Evolutionary conservation across 345 rosid species (phyloP).

Genomic region (Corymbia maculata): DNA sequence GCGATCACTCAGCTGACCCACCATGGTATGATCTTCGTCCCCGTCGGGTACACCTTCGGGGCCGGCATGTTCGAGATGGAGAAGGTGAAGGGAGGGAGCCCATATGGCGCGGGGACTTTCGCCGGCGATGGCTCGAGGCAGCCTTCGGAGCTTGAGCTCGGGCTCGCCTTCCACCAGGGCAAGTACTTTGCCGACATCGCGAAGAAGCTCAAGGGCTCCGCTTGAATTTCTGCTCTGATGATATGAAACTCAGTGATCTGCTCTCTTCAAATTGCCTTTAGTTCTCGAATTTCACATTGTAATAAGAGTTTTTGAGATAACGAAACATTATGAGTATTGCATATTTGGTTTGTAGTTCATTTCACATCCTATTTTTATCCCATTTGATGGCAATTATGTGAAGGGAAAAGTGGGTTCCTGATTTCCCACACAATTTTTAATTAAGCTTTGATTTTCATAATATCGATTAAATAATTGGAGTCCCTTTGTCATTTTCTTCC

Average conservation of each 20-base stretch:
- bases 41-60: constrained; percentile 60
- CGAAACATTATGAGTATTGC: not conserved
- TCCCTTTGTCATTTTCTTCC: not conserved
- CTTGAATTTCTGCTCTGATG: constrained; percentile 6
- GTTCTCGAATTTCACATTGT: not conserved
- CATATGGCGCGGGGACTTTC: constrained; percentile 68
- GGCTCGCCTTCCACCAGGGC: constrained; percentile 68
- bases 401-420: not conserved
- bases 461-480: not conserved
- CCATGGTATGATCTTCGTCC: constrained; percentile 71
- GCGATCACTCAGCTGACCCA: constrained; percentile 67
- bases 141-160: constrained; percentile 54
- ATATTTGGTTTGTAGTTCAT: not conserved
- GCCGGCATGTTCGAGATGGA: constrained; percentile 75
- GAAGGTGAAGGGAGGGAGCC: constrained; percentile 59
- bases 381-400: not conserved
- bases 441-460: not conserved
- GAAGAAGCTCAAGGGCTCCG: constrained; percentile 47
- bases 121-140: constrained; percentile 67
- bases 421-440: not conserved
- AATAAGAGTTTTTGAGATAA: not conserved
- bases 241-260: not conserved
- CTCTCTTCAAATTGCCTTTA: not conserved
- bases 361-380: not conserved
- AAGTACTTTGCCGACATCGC: constrained; percentile 49